A percentile compares a stretch with the other conserved stretches of the same genome.
These are phyloP conservation scores for Rhizophora apiculata DNA, from an alignment of 345 rosid species.

Conservation along the genomic window DNA sequence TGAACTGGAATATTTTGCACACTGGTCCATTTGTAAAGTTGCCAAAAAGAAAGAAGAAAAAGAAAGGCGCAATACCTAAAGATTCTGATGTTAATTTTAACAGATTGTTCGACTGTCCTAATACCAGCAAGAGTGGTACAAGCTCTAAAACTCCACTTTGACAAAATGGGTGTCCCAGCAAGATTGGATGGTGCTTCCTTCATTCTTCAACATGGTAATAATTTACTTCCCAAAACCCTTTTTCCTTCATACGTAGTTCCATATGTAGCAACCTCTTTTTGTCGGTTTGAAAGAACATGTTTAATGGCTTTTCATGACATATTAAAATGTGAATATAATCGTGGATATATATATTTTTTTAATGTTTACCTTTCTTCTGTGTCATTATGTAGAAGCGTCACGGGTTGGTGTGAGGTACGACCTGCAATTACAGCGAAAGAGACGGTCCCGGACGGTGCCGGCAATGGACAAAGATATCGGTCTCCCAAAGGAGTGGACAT, in stretches of 20 bases:
- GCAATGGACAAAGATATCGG: slow-evolving; percentile 40
- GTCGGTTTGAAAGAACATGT: no score
- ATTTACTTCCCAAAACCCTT: neutral
- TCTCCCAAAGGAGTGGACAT: slow-evolving; percentile 86
- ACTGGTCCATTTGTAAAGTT: slow-evolving; percentile 7
- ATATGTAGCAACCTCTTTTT: neutral
- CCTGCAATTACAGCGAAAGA: slow-evolving; percentile 35
- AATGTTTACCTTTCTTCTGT: neutral
- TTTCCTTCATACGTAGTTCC: no score
- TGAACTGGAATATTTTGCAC: slow-evolving; percentile 19
- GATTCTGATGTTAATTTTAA: neutral
- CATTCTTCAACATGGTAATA: slow-evolving; percentile 53
- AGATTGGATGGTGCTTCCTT: slow-evolving; percentile 31
- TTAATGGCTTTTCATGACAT: no score
- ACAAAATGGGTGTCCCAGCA: slow-evolving; percentile 58
- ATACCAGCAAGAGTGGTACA: slow-evolving; percentile 86
- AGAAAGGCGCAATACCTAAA: no score
- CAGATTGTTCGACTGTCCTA: slow-evolving; percentile 76
- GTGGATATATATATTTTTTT: no score
- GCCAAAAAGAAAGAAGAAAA: no score
- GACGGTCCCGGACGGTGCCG: slow-evolving; percentile 35
- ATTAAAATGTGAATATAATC: no score
- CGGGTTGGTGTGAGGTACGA: slow-evolving; percentile 26
- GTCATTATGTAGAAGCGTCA: slow-evolving; percentile 27
- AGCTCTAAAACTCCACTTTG: slow-evolving; percentile 69